These are phyloP conservation scores for Zoysia pacifica DNA, from an alignment of 176 grass and related monocot species.

Conservation along the genomic window DNA sequence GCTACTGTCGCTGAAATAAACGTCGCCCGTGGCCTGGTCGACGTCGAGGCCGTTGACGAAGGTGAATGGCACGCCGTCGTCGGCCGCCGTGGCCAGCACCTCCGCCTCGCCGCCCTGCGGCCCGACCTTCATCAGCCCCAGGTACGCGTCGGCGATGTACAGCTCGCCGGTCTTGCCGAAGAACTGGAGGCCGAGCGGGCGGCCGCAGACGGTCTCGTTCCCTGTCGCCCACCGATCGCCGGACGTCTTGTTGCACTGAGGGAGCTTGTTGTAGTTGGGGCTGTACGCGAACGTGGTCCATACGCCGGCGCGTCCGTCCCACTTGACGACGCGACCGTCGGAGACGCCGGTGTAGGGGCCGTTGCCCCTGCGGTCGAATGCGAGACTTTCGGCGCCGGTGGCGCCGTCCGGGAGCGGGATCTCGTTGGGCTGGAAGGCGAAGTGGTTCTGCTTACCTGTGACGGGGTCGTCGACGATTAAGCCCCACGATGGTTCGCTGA, in stretches of 20 bases:
- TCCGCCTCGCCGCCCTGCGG: neutral
- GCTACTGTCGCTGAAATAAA: neutral
- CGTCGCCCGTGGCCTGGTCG: neutral
- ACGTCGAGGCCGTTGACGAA: neutral
- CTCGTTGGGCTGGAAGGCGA: neutral
- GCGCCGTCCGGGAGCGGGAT: slow-evolving; percentile 11
- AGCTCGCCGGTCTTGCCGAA: neutral
- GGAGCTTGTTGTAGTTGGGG: slow-evolving; percentile 14
- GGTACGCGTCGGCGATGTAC: neutral
- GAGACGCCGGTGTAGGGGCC: slow-evolving; percentile 71
- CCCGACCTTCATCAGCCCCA: neutral
- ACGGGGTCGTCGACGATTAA: neutral
- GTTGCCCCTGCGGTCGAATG: slow-evolving; percentile 51
- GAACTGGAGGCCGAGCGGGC: neutral
- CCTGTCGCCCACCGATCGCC: too few species aligned
- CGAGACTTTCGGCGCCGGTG: slow-evolving; percentile 60
- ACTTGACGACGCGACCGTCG: slow-evolving; percentile 56
- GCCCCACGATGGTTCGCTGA: neutral
- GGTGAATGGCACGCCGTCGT: neutral
- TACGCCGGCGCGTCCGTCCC: slow-evolving; percentile 32
- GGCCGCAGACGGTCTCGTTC: neutral
- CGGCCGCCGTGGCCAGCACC: neutral
- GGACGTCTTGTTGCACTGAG: neutral
- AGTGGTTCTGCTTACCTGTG: neutral
- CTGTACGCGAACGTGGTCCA: slow-evolving; percentile 60